These are phyloP conservation scores for Aspergillus brunneoviolaceus DNA, from an alignment of 2,329 filamentous ascomycete genomes.

Conservation along the genomic window DNA sequence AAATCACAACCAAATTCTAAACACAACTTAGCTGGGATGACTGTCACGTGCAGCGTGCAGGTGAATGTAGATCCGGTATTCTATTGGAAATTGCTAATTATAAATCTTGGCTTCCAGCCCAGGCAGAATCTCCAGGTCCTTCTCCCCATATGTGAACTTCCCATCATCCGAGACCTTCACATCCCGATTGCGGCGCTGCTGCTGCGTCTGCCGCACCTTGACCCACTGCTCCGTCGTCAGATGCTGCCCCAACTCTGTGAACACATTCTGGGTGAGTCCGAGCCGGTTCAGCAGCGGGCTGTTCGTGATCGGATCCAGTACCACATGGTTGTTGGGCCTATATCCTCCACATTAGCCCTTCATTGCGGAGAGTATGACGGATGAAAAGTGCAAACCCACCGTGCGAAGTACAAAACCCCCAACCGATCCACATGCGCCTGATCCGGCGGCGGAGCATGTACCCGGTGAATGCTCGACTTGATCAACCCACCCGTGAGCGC, in stretches of 20 bases:
- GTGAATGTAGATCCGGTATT: no score
- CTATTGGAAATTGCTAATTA: conserved; percentile 21
- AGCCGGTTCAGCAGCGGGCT: conserved; percentile 40
- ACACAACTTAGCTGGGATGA: no score
- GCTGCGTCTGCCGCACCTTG: conserved; percentile 43
- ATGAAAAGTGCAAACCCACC: conserved; percentile 23
- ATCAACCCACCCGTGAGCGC: conserved; percentile 52
- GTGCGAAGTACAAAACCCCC: conserved; percentile 49
- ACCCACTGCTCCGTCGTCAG: conserved; percentile 45
- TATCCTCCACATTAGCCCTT: background rate
- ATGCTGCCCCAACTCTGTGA: conserved; percentile 43
- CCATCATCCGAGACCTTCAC: conserved; percentile 39
- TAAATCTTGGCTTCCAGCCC: conserved; percentile 44
- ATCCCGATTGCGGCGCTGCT: conserved; percentile 39
- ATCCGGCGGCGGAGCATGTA: conserved; percentile 50
- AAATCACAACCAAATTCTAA: no score
- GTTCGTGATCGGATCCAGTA: conserved; percentile 39
- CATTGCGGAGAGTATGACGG: background rate
- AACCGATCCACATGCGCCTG: conserved; percentile 47
- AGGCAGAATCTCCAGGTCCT: conserved; percentile 45
- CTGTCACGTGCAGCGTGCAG: no score
- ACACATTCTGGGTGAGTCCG: conserved; percentile 39
- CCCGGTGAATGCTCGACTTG: conserved; percentile 53
- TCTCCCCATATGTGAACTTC: conserved; percentile 35
- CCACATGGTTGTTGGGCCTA: conserved; percentile 45